A percentile compares a stretch with the other conserved stretches of the same genome.
These are phyloP conservation scores for Aaosphaeria pasadenensis DNA, from an alignment of 2,329 filamentous ascomycete species.

Conservation along the genomic window DNA sequence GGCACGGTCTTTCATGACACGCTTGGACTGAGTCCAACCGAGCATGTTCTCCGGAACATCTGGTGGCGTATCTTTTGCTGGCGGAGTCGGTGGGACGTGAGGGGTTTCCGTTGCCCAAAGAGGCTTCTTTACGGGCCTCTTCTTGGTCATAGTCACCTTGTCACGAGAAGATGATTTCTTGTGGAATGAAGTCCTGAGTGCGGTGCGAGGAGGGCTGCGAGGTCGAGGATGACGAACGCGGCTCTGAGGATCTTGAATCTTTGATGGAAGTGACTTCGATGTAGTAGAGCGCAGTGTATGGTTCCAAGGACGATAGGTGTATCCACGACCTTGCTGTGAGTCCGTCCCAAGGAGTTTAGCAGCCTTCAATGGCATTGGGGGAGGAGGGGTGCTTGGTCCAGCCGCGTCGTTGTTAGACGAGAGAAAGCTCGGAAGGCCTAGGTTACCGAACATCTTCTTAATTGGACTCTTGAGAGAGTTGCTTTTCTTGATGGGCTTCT, in stretches of 20 bases:
- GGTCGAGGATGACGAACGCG: slow-evolving; percentile 5
- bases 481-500: background rate
- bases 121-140: too few relatives aligned
- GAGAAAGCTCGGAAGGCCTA: slow-evolving; percentile 21
- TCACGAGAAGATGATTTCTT: too few relatives aligned
- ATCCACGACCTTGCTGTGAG: too few relatives aligned
- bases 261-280: slow-evolving; percentile 20
- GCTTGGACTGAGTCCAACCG: background rate
- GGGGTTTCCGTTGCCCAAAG: background rate
- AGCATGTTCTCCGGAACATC: slow-evolving; percentile 1
- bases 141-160: too few relatives aligned
- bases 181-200: background rate
- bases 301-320: background rate
- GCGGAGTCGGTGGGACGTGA: slow-evolving; percentile 38
- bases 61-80: slow-evolving; percentile 44
- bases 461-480: slow-evolving; percentile 35
- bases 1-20: background rate
- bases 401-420: slow-evolving; percentile 3
- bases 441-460: slow-evolving; percentile 39
- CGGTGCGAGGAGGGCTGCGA: background rate
- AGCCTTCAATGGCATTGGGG: slow-evolving; percentile 29
- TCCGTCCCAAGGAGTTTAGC: slow-evolving; percentile 32
- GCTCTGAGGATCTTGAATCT: slow-evolving; percentile 11
- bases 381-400: background rate
- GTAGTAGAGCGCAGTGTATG: slow-evolving; percentile 15